Conservation (phyloP, 2,329 filamentous ascomycete species). For the Trichoderma citrinoviride region DNA sequence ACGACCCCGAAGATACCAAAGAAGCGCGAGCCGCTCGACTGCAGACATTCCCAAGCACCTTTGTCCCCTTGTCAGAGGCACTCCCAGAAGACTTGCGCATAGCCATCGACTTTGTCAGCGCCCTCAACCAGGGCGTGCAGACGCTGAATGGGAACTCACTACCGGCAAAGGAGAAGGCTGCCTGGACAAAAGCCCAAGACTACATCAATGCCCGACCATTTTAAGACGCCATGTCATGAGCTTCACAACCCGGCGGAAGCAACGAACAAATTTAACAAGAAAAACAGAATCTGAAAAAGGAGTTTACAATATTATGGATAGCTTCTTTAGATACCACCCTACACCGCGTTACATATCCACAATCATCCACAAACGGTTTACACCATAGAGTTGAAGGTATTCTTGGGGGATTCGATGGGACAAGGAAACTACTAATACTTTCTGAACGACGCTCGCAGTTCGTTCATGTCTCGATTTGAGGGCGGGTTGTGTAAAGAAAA, state of each 20-base stretch:
- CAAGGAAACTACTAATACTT: not conserved
- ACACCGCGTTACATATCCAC: constrained; percentile 14
- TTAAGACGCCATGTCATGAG: constrained; percentile 26
- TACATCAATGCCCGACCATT: constrained; percentile 50
- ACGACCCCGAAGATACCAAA: constrained; percentile 56
- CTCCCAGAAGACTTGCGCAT: constrained; percentile 60
- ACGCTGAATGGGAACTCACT: constrained; percentile 50
- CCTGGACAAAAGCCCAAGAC: constrained; percentile 55
- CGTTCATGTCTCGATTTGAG: not conserved
- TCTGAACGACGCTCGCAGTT: not conserved
- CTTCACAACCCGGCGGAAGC: not conserved
- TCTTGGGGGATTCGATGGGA: constrained; percentile 4
- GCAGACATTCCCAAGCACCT: constrained; percentile 50
- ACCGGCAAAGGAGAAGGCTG: constrained; percentile 44
- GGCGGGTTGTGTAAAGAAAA: not conserved
- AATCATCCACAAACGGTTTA: constrained; percentile 8
- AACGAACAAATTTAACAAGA: not conserved
- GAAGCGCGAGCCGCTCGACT: constrained; percentile 47
- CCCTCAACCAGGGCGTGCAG: constrained; percentile 57
- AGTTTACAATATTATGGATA: constrained; percentile 19
- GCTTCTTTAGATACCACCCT: constrained; percentile 20
- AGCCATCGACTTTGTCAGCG: constrained; percentile 57
- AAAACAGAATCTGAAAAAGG: not conserved
- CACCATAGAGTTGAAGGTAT: constrained; percentile 16
- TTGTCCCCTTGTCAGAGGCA: constrained; percentile 58